phyloP scores from a whole-genome alignment of 2,329 filamentous ascomycete genomes.

The Polychaeton citri region DNA sequence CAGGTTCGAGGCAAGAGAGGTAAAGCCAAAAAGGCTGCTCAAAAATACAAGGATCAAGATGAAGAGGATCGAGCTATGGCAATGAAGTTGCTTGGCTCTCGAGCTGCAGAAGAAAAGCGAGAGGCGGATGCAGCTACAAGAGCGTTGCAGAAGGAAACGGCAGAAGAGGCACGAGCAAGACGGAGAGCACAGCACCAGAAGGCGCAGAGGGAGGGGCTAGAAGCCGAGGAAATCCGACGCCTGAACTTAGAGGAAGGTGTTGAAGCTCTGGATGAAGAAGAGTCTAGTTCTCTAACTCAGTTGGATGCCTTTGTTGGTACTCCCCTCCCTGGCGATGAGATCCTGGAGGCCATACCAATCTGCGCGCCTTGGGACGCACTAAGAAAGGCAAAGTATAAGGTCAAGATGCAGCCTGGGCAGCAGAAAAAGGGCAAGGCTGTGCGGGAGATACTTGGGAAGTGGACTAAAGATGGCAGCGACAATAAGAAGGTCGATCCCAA shows the following conservation, averaged over 20 bases:
- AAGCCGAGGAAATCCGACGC: constrained; percentile 57
- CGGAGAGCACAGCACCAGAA: constrained; percentile 68
- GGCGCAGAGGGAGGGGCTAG: constrained; percentile 60
- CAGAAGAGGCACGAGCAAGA: constrained; percentile 56
- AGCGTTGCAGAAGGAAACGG: constrained; percentile 50
- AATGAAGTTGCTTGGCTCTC: constrained; percentile 73
- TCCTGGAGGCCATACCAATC: constrained; percentile 51
- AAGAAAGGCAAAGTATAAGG: constrained; percentile 75
- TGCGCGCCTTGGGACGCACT: constrained; percentile 52
- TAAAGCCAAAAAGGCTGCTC: constrained; percentile 76
- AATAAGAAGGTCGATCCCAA: constrained; percentile 29
- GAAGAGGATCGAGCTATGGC: constrained; percentile 80
- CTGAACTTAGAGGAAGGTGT: constrained; percentile 46
- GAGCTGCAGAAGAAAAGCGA: constrained; percentile 51
- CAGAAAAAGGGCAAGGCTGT: constrained; percentile 92
- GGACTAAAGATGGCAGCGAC: constrained; percentile 53
- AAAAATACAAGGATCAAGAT: constrained; percentile 88
- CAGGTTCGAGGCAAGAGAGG: constrained; percentile 57
- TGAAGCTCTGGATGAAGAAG: constrained; percentile 20
- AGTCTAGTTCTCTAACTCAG: constrained; percentile 32
- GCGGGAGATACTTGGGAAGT: constrained; percentile 74
- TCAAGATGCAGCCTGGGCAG: constrained; percentile 79
- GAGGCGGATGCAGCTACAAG: constrained; percentile 48
- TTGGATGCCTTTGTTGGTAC: constrained; percentile 65
- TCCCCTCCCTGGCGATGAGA: constrained; percentile 69